Evolutionary conservation across 2,329 filamentous ascomycete species (phyloP), one percentile per base, ranked within the genome.

Genomic region (Fusarium chlamydosporum): DNA sequence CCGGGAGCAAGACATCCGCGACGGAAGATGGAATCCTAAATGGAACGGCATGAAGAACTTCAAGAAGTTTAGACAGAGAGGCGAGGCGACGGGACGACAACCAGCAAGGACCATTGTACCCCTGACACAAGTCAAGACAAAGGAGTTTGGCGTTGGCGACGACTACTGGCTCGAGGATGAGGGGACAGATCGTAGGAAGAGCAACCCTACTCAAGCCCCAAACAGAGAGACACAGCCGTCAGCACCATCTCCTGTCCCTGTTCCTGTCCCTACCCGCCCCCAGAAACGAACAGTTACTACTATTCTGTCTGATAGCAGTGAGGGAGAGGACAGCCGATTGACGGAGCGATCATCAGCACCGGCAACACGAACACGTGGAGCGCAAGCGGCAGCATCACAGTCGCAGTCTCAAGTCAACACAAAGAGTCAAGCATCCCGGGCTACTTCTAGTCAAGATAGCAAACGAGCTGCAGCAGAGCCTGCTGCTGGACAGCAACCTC

Each of bases 11-110:
- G 84, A 86, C 20, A 77, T 84, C 43, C 82, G 80, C 2, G 82
- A 83, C 42, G 84, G 85, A 7, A 85, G 92, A 40, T 97, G 95
- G 94, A 88, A 97, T 70, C 89, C 93, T 1, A 85, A 85, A 38
- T 99, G 96, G 96, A 97, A 97, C 76, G 96, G 95, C 1, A 86
- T 95, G 42, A 95, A 93, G 79, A 98, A 99, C 76, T 99, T 97
- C 82, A 99, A 99, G 78, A 92, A 89, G 72, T 99, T 99, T 75
- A 84, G 85, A 23, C 84, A 83, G 56, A 84, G 87, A 54, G 89
- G 87, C 26, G 86, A 86, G 20, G 69, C 70, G 7, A 66, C 74
- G 3, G 81, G 84, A 7, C 77, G 84, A 16, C 77, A 80, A 4
- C 77, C 79, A 3, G 78, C 81, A 29, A 81, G 81, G 56, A 81